phyloP scores from a whole-genome alignment of 2,329 filamentous ascomycete genomes.

The Microdochium paspali region DNA sequence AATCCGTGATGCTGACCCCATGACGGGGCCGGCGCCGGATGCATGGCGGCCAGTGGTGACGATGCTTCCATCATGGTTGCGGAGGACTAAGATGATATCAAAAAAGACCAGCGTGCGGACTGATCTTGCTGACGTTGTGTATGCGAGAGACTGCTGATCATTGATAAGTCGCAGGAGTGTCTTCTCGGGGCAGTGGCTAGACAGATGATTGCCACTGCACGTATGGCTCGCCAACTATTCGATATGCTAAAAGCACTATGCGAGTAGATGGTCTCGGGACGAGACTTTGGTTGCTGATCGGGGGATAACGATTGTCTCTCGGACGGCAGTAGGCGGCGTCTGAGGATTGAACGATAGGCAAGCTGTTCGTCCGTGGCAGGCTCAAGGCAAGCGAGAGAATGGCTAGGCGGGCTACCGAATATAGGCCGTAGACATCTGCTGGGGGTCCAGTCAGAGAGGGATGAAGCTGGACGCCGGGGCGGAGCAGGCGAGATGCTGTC shows the following conservation, averaged over 20 bases:
- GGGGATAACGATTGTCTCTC: not conserved
- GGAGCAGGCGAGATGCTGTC: not conserved
- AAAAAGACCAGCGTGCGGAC: not conserved
- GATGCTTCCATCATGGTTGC: slow-evolving; percentile 70
- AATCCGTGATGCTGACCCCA: slow-evolving; percentile 47
- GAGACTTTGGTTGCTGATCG: not conserved
- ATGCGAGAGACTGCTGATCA: not conserved
- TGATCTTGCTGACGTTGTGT: not conserved
- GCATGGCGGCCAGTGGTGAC: slow-evolving; percentile 89
- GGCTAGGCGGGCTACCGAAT: not conserved
- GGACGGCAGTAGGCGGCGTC: not conserved
- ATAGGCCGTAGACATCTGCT: not conserved
- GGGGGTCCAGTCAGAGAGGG: not conserved
- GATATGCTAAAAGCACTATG: not conserved
- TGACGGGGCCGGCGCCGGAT: slow-evolving; percentile 57
- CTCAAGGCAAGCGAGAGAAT: not conserved
- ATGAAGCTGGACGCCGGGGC: not conserved
- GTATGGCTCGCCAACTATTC: not conserved
- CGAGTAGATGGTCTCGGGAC: not conserved
- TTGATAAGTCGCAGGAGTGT: not conserved
- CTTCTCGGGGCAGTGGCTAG: not conserved
- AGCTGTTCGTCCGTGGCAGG: not conserved
- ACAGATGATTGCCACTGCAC: not conserved
- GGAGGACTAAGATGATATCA: not conserved
- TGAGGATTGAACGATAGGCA: not conserved